phyloP scores from a whole-genome alignment of 2,329 filamentous ascomycete genomes.

The Nemania sp. region DNA sequence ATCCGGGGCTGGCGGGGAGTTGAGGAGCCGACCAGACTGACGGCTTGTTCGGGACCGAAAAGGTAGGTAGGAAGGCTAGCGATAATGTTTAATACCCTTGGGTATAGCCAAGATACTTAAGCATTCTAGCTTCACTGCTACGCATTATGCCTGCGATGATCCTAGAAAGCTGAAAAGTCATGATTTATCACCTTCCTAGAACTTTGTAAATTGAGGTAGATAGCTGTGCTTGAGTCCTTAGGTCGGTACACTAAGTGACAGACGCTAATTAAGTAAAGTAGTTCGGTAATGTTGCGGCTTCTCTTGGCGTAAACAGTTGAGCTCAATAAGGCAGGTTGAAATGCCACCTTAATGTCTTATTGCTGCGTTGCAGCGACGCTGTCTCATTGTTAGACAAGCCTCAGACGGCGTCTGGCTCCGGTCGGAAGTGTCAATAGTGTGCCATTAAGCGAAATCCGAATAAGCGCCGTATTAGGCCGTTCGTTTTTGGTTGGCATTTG shows the following conservation, averaged over 20 bases:
- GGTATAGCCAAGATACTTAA: conserved; percentile 12
- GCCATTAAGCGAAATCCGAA: conserved; percentile 5
- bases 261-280: conserved; percentile 4
- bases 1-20: background rate
- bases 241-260: background rate
- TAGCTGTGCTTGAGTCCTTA: background rate
- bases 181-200: conserved; percentile 24
- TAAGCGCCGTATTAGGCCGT: background rate
- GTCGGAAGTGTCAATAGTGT: conserved; percentile 23
- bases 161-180: conserved; percentile 6
- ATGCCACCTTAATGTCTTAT: conserved; percentile 5
- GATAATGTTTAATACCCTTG: conserved; percentile 17
- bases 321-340: conserved; percentile 24
- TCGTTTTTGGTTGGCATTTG: background rate
- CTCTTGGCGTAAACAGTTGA: background rate
- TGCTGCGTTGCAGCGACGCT: conserved; percentile 1
- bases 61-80: background rate
- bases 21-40: background rate
- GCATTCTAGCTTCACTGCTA: conserved; percentile 1
- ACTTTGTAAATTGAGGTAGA: background rate
- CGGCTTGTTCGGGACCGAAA: background rate
- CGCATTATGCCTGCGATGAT: conserved; percentile 1
- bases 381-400: background rate
- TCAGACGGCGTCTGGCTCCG: background rate
- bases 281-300: conserved; percentile 7